phyloP scores from a whole-genome alignment of 2,329 filamentous ascomycete species.

The Hymenotorrendiella dingleyae region DNA sequence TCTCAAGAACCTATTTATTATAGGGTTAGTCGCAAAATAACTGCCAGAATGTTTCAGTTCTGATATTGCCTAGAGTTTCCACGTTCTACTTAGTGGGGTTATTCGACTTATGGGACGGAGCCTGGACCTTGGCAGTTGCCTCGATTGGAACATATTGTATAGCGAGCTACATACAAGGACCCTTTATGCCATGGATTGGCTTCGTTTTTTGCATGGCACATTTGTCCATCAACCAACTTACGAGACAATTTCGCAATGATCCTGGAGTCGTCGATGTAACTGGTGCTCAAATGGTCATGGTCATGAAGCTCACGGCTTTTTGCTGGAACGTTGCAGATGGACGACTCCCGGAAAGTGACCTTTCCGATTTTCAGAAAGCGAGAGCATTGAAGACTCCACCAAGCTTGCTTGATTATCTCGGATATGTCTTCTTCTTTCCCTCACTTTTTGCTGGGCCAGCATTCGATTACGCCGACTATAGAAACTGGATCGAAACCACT shows the following conservation, averaged over 20 bases:
- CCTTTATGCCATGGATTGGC: conserved; percentile 95
- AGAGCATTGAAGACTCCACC: conserved; percentile 73
- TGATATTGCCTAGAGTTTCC: conserved; percentile 50
- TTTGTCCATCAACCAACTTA: conserved; percentile 85
- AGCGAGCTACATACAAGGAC: conserved; percentile 74
- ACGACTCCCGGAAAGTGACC: conserved; percentile 65
- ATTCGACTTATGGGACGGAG: conserved; percentile 84
- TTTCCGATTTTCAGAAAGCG: conserved; percentile 84
- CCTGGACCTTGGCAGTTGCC: conserved; percentile 73
- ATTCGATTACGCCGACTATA: conserved; percentile 93
- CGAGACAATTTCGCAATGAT: conserved; percentile 65
- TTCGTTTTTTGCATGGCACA: conserved; percentile 95
- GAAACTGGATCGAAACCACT: conserved; percentile 82
- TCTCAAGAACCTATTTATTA: conserved; percentile 82
- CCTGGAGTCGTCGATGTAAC: conserved; percentile 77
- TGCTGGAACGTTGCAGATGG: conserved; percentile 98
- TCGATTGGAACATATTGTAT: conserved; percentile 77
- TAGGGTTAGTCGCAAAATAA: conserved; percentile 49
- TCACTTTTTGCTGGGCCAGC: conserved; percentile 83
- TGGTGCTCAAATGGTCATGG: conserved; percentile 92
- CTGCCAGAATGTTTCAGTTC: conserved; percentile 10
- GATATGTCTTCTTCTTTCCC: conserved; percentile 94
- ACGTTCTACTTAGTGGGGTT: conserved; percentile 90
- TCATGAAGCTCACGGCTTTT: conserved; percentile 96
- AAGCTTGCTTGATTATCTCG: conserved; percentile 70